Evolutionary conservation across 345 rosid species (phyloP), one percentile per base, ranked within the genome.

Genomic region (Camelina laxa): DNA sequence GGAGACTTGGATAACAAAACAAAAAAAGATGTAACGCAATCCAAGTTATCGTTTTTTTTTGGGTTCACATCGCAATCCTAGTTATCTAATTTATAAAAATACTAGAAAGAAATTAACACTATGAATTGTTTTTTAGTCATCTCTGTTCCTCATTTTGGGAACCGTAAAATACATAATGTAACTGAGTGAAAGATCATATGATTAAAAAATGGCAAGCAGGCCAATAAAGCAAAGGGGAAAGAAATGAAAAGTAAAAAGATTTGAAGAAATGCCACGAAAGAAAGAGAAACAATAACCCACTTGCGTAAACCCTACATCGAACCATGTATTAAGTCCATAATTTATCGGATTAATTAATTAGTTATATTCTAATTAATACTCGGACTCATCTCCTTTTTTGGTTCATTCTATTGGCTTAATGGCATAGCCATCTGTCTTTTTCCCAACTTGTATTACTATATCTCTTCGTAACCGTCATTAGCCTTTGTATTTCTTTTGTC

Each of bases 161-260:
- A 62, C 62, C 44, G 62, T 62, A 51, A 61, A 44, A 62, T 72
- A 72, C 11, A 62, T 60, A 16, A 62, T 51, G 39, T 61, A 39
- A 53, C 54, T 20, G 44, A 14, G 30, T 36, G 22, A 47, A 60
- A 60, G 19, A 36, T 71, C 8, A 71, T 49, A 38, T 36, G 10
- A 2, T 33, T 6, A 9, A 39, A 44, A 44, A 24, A 55, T 73
- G 19, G 47, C 63, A 65, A 65, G 70, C 70, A 73, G 47, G 77
- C 70, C 70, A 64, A 55, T 54, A 73, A 73, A 73, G 76, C 35
- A 41, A 54, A 73, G 70, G 12, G 1, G 1, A 17, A 15, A 35
- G 58, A 55, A 45, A 48, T 22, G 49, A 48, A 60, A 70, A 60
- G 53, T 60, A 70, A 70, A 70, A 70, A 59, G 49, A 60, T 70